Base-by-base conservation (phyloP, 1,284 basidiomycete species). In the Thecaphora thlaspeos region DNA sequence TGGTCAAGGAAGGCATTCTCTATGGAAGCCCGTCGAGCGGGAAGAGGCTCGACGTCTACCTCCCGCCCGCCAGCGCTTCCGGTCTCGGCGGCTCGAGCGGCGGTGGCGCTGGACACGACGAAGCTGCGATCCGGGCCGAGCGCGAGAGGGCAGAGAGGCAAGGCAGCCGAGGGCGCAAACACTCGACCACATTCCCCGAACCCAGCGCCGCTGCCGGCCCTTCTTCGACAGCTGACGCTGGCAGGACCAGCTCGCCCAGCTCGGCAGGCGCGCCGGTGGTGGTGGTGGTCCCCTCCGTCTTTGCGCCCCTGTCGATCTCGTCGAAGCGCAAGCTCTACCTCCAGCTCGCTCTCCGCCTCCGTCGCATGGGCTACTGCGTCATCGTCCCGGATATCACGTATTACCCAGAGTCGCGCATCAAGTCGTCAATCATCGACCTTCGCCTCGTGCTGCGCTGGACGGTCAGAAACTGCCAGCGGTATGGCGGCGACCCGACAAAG, bases 371-470 rank as follows among this genome's bases (percentile, higher is more conserved):
- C 14, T 75, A 76, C 51, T 71, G 75, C 48, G 79, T 80, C 42
- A 67, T 80, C 18, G 70, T 80, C 0, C 78, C 79, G 15, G 70
- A 79, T 30, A 66, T 80, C 23, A 75, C 70, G 14, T 73, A 72
- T 51, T 80, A 73, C 37, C 77, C 78, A 1, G 62, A 74, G 36
- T 70, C 64, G 22, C 59, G 75, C 40, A 73, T 75, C 53, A 55
- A 65, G 22, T 64, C 72, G 8, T 73, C 76, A 22, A 67, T 80
- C 2, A 51, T 63, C 14, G 79, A 80, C 57, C 46, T 77, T 21
- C 61, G 79, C 9, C 44, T 71, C 9, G 75, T 74, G 2, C 58
- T 80, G 12, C 63, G 65, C n/a, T 80, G 79, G 79, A 75, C 78
- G 0, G 67, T 68, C 1, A 58, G 67, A 15, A 69, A 77, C 37